phyloP scores from a whole-genome alignment of 441 rosid genomes.

The Gossypium trilobum region DNA sequence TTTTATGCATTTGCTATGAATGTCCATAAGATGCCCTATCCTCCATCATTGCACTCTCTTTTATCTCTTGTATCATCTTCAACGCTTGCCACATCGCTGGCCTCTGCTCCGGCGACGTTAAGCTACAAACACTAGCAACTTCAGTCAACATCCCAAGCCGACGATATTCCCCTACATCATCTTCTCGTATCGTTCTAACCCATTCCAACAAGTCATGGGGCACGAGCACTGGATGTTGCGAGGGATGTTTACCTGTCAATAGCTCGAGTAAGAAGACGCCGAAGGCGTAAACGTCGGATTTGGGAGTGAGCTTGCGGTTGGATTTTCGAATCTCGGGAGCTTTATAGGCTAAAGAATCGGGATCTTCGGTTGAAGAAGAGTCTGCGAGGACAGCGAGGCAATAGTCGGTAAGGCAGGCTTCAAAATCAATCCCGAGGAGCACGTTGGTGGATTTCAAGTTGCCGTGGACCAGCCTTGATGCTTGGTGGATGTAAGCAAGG shows the following conservation, averaged over 20 bases:
- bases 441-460: conserved; percentile 75
- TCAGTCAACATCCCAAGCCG: conserved; percentile 69
- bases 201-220: conserved; percentile 51
- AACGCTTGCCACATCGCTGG: conserved; percentile 75
- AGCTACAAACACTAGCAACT: conserved; percentile 64
- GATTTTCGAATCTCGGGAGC: conserved; percentile 69
- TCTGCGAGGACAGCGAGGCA: conserved; percentile 53
- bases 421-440: conserved; percentile 76
- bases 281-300: conserved; percentile 67
- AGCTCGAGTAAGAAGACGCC: conserved; percentile 78
- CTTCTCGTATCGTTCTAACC: conserved; percentile 58
- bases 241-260: conserved; percentile 58
- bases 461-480: conserved; percentile 65
- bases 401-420: conserved; percentile 71
- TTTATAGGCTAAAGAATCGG: conserved; percentile 41
- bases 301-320: conserved; percentile 33
- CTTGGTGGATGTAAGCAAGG: conserved; percentile 68
- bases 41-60: conserved; percentile 47
- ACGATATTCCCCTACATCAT: conserved; percentile 37
- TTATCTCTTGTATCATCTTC: conserved; percentile 76
- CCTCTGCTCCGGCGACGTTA: conserved; percentile 66
- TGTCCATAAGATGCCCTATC: conserved; percentile 33
- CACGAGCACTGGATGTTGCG: conserved; percentile 51
- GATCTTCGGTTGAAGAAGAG: conserved; percentile 31
- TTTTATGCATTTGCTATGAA: conserved; percentile 11